These are phyloP conservation scores for Chaetothyriales sp. DNA, from an alignment of 2,329 filamentous ascomycete species.

Conservation along the genomic window DNA sequence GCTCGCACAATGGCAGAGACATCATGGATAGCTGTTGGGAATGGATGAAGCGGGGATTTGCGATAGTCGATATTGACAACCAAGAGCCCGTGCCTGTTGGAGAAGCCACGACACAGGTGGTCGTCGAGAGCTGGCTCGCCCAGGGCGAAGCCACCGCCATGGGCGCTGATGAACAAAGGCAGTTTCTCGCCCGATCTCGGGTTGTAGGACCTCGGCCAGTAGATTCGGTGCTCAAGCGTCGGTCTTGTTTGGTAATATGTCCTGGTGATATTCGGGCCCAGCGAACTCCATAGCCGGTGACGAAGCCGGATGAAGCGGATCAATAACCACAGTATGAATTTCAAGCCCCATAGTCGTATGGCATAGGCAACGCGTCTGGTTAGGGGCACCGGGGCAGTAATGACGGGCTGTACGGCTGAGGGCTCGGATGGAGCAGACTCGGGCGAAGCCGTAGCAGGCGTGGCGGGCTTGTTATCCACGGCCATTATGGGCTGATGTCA, in stretches of 20 bases:
- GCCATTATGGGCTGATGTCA: not conserved
- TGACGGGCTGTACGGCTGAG: not conserved
- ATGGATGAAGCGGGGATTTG: constrained; percentile 32
- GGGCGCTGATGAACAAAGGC: constrained; percentile 31
- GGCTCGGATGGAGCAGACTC: not conserved
- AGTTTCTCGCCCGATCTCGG: constrained; percentile 1
- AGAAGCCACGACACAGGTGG: constrained; percentile 32
- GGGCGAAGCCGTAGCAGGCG: not conserved
- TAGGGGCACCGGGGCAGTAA: not conserved
- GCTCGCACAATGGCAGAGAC: constrained; percentile 30
- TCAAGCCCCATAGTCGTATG: not conserved
- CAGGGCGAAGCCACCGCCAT: constrained; percentile 38
- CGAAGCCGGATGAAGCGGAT: not conserved
- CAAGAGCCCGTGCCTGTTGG: constrained; percentile 27
- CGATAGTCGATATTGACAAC: constrained; percentile 37
- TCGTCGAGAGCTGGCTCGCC: constrained; percentile 32
- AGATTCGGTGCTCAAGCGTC: constrained; percentile 22
- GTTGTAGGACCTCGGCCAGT: constrained; percentile 25
- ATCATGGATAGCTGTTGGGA: constrained; percentile 33
- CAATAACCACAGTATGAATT: not conserved
- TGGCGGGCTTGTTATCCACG: not conserved
- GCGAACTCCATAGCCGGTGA: not conserved
- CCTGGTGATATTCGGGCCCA: not conserved
- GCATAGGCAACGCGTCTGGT: not conserved
- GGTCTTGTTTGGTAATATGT: constrained; percentile 18